phyloP scores from a whole-genome alignment of 1,139 yeast species.

The Geotrichum fermentans region DNA sequence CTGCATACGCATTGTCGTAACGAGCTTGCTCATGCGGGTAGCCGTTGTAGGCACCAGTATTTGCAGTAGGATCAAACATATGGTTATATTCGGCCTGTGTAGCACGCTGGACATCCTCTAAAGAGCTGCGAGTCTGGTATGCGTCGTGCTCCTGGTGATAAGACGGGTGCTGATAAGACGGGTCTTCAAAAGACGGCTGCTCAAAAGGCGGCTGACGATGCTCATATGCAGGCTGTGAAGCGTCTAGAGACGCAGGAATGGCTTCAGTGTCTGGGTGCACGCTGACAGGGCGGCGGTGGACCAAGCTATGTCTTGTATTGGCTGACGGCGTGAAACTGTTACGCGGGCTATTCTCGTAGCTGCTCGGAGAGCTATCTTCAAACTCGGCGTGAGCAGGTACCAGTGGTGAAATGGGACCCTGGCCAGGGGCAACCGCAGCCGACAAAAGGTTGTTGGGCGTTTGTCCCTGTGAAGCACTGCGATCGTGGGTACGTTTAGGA shows the following conservation, averaged over 20 bases:
- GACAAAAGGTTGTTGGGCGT: slow-evolving; percentile 33
- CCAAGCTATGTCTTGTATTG: background rate
- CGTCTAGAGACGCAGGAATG: background rate
- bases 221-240: background rate
- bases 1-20: background rate
- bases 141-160: background rate
- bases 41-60: slow-evolving; percentile 11
- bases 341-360: background rate
- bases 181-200: no score
- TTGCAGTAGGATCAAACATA: slow-evolving; percentile 28
- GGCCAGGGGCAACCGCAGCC: slow-evolving; percentile 25
- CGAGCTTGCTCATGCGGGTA: no score
- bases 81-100: slow-evolving; percentile 11
- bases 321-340: background rate
- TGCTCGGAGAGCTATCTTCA: background rate
- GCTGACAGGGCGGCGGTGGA: slow-evolving; percentile 1
- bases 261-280: background rate
- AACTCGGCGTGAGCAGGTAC: slow-evolving; percentile 5
- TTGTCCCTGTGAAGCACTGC: slow-evolving; percentile 35
- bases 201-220: background rate
- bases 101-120: background rate
- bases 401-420: slow-evolving; percentile 31
- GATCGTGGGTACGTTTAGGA: slow-evolving; percentile 25
- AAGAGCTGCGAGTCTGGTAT: background rate
- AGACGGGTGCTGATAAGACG: background rate